Evolutionary conservation across 164 flowering plant genomes (phyloP).

Genomic region (Tetracentron sinense): DNA sequence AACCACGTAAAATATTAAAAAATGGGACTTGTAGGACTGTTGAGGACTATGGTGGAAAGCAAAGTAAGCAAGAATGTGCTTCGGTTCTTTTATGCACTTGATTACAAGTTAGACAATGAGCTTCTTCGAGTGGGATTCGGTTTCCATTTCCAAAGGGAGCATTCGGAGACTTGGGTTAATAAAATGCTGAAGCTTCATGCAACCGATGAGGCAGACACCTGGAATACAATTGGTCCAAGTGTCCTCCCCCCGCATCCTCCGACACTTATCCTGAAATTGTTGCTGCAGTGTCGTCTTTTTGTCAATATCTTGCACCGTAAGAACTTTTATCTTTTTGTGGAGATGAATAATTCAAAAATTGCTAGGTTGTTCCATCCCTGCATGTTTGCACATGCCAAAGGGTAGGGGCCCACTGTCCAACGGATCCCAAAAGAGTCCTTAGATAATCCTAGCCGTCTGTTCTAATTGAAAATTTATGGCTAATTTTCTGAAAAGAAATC

Average conservation of each 20-base stretch:
- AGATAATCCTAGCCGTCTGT: neutral
- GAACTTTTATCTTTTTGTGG: constrained; percentile 10
- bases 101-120: constrained; percentile 90
- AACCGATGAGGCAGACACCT: constrained; percentile 77
- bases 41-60: constrained; percentile 70
- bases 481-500: too few relatives aligned
- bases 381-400: neutral
- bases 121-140: constrained; percentile 75
- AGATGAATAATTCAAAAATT: too few relatives aligned
- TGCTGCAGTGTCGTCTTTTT: constrained; percentile 78
- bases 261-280: constrained; percentile 83
- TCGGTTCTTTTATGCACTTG: constrained; percentile 72
- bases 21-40: constrained; percentile 53
- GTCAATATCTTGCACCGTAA: constrained; percentile 99
- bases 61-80: constrained; percentile 88
- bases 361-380: too few relatives aligned
- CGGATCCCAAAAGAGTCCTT: neutral
- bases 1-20: neutral
- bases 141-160: constrained; percentile 72
- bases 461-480: too few relatives aligned
- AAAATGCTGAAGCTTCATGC: constrained; percentile 85
- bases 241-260: constrained; percentile 81
- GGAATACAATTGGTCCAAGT: constrained; percentile 95
- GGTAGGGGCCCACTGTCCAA: neutral
- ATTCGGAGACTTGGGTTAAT: constrained; percentile 76